Evolutionary conservation across 2,329 filamentous ascomycete species (phyloP), one percentile per base, ranked within the genome.

Genomic region (Bipolaris oryzae): DNA sequence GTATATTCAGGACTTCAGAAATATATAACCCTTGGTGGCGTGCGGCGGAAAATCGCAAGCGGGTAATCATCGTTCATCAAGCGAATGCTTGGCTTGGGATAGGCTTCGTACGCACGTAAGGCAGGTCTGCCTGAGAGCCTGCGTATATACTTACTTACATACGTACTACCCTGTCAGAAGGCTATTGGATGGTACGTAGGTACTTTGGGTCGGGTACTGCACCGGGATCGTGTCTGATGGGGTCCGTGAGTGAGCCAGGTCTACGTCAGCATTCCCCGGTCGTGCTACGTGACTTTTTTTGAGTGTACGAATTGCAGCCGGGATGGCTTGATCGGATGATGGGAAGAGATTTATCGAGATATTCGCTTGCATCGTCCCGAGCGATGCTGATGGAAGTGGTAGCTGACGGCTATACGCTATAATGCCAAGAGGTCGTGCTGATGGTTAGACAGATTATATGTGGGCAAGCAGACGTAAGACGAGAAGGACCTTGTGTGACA

Each of bases 181-280:
- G 15, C 25, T 7, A 25, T 33, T 33, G 15, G 35, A 42, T 41
- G 23, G 48, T 50, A 47, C 53, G 53, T 51, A 51, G 28, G 28
- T 13, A 31, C 28, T 31, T 31, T 11, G 28, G 34, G 41, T 46
- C 35, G 47, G 47, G 35, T 48, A 53, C 33, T 42, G 52, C 45
- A 28, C 46, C 16, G 39, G 45, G 57, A n/a, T 21, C 13, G 20
- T 42, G 20, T 7, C 11, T 9, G 39, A 42, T 42, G 20, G 39
- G 57, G 53, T 47, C 48, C 50, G 53, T 53, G 44, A 42, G 28
- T 46, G 46, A 44, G 39, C 50, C 39, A 53, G 44, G 44, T 50
- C 49, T 49, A 50, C 57, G 57, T 59, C 53, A 57, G 41, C 57
- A 46, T 41, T 57, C 43, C 53, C 53, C 53, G 53, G 53, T 56